Evolutionary conservation across 495 filamentous ascomycete genomes (phyloP).

Genomic region (Podospora sp.): DNA sequence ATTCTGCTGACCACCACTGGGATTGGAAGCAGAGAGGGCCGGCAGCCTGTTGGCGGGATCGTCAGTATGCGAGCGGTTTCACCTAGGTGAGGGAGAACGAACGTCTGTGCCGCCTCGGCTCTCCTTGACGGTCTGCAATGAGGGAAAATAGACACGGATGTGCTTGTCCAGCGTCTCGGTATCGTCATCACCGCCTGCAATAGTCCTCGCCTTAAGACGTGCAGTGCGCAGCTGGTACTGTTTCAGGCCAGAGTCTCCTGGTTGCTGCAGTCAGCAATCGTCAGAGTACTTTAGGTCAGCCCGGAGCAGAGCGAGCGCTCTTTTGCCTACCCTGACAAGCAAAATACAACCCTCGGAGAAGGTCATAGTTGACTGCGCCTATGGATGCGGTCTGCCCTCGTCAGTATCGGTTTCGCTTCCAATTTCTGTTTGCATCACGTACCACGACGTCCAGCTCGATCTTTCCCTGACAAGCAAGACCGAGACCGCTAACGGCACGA

Average conservation of each 20-base stretch:
- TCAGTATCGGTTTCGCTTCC: neutral
- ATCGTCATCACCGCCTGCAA: constrained; percentile 31
- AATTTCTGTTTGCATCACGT: constrained; percentile 20
- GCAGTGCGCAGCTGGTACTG: constrained; percentile 55
- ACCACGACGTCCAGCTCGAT: constrained; percentile 66
- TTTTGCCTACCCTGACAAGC: constrained; percentile 66
- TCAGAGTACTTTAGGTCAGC: no score
- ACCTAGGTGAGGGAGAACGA: constrained; percentile 20
- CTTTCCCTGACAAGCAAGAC: constrained; percentile 48
- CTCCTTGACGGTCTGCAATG: constrained; percentile 64
- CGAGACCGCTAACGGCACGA: constrained; percentile 59
- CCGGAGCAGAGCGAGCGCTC: neutral
- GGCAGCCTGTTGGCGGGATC: constrained; percentile 44
- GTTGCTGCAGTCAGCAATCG: neutral
- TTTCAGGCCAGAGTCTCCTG: constrained; percentile 62
- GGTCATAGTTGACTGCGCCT: constrained; percentile 68
- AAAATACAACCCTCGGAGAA: constrained; percentile 71
- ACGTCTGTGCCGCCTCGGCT: constrained; percentile 61
- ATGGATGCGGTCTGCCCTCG: constrained; percentile 69
- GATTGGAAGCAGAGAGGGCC: constrained; percentile 81
- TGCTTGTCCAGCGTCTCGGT: constrained; percentile 46
- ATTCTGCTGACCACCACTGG: constrained; percentile 64
- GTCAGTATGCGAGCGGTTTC: constrained; percentile 5
- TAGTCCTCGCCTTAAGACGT: constrained; percentile 37
- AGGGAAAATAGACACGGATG: constrained; percentile 84